Conservation (phyloP, 2,329 filamentous ascomycete species). For the Botrytis galanthina region DNA sequence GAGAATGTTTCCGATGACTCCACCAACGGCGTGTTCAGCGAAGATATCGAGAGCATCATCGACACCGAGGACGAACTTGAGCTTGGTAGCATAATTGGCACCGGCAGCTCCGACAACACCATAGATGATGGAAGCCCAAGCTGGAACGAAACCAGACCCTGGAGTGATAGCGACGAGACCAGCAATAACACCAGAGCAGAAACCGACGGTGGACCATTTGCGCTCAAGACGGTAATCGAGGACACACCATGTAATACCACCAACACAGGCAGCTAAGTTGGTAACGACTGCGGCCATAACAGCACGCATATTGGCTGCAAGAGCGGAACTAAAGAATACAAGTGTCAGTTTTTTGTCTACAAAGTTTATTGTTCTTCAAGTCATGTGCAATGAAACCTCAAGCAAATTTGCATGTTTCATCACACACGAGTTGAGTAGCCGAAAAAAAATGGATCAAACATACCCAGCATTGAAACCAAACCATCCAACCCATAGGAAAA, state of each 20-base stretch:
- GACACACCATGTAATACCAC: slow-evolving; percentile 85
- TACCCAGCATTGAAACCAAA: slow-evolving; percentile 87
- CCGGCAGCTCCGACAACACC: slow-evolving; percentile 72
- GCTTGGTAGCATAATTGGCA: slow-evolving; percentile 87
- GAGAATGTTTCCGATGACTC: slow-evolving; percentile 73
- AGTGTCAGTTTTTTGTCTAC: background rate
- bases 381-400: slow-evolving; percentile 13
- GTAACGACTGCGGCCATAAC: slow-evolving; percentile 86
- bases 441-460: background rate
- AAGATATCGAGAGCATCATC: slow-evolving; percentile 90
- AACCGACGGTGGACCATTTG: slow-evolving; percentile 91
- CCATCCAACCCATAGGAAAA: slow-evolving; percentile 95
- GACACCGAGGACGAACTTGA: slow-evolving; percentile 78
- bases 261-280: slow-evolving; percentile 79
- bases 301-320: slow-evolving; percentile 77
- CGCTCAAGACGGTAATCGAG: slow-evolving; percentile 84
- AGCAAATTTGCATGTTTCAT: slow-evolving; percentile 2
- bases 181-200: slow-evolving; percentile 86
- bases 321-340: slow-evolving; percentile 52
- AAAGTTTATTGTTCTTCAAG: background rate
- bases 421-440: background rate
- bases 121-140: slow-evolving; percentile 80
- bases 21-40: slow-evolving; percentile 76
- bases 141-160: slow-evolving; percentile 78
- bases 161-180: slow-evolving; percentile 87